Conservation (phyloP, 1,284 basidiomycete genomes). For the Irpex lacteus region DNA sequence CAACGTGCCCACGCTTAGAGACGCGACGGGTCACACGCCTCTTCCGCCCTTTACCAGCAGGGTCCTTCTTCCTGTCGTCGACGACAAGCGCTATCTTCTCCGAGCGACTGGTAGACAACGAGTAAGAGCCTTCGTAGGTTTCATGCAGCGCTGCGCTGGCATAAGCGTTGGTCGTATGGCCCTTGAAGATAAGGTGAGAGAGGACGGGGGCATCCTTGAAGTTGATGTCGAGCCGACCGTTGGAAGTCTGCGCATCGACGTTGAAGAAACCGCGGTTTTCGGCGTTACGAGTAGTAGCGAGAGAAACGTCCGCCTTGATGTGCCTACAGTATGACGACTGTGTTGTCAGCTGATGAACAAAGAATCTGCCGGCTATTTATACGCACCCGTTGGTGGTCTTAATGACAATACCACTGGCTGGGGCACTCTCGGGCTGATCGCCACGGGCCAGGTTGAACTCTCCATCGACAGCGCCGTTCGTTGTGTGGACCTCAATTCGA, state of each 20-base stretch:
- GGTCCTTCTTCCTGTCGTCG: not conserved
- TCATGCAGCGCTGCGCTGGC: constrained; percentile 32
- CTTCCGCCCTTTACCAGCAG: not conserved
- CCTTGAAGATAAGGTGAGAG: constrained; percentile 34
- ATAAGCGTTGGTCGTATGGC: constrained; percentile 30
- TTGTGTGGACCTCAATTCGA: not conserved
- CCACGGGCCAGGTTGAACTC: not conserved
- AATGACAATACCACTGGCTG: not conserved
- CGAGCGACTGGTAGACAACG: not conserved
- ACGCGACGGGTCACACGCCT: not conserved
- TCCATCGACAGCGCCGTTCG: not conserved
- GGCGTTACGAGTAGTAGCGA: not conserved
- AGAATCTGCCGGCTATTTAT: not conserved
- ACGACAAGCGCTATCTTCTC: not conserved
- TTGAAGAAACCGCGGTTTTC: constrained; percentile 25
- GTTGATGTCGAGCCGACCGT: constrained; percentile 30
- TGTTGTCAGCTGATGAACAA: no score
- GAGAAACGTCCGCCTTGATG: not conserved
- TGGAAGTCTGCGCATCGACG: constrained; percentile 24
- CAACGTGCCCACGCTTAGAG: not conserved
- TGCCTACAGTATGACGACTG: not conserved
- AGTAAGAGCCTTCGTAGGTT: constrained; percentile 44
- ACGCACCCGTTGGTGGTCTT: not conserved
- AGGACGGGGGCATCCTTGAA: constrained; percentile 37
- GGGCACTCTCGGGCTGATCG: not conserved